These are phyloP conservation scores for Starmerella geochares DNA, from an alignment of 805 yeast genomes.

Conservation along the genomic window DNA sequence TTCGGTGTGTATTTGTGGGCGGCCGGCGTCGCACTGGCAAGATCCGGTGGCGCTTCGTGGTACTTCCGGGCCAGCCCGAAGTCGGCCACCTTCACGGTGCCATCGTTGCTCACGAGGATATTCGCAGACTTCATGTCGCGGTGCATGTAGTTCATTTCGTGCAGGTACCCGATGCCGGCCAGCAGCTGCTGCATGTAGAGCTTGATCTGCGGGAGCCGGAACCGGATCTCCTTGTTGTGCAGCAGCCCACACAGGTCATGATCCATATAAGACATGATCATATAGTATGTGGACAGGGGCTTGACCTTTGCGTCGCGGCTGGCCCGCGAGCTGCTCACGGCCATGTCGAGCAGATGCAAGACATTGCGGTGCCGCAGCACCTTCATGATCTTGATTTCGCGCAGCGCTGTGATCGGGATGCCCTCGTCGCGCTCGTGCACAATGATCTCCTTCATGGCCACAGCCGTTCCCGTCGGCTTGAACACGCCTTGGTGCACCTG, in stretches of 20 bases:
- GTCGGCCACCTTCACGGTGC: constrained; percentile 82
- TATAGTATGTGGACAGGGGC: constrained; percentile 46
- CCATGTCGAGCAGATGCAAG: constrained; percentile 68
- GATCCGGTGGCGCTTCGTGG: constrained; percentile 50
- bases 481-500: constrained; percentile 71
- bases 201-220: constrained; percentile 63
- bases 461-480: constrained; percentile 45
- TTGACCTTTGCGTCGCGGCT: constrained; percentile 10
- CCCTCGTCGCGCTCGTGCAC: constrained; percentile 63
- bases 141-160: constrained; percentile 52
- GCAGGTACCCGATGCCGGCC: constrained; percentile 73
- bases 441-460: constrained; percentile 81
- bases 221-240: constrained; percentile 59
- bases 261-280: constrained; percentile 87
- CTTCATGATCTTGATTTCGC: constrained; percentile 80
- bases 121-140: constrained; percentile 97
- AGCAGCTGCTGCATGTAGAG: constrained; percentile 71
- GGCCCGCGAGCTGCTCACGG: constrained; percentile 34
- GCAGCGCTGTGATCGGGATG: constrained; percentile 87
- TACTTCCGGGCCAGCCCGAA: constrained; percentile 83
- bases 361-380: constrained; percentile 59
- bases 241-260: constrained; percentile 83
- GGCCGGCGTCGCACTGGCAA: constrained; percentile 38
- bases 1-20: constrained; percentile 43
- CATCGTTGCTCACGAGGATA: constrained; percentile 64